A percentile compares a stretch with the other conserved stretches of the same genome.
These are phyloP conservation scores for Dothideomycetidae sp. DNA, from an alignment of 2,329 filamentous ascomycete genomes.

Conservation along the genomic window DNA sequence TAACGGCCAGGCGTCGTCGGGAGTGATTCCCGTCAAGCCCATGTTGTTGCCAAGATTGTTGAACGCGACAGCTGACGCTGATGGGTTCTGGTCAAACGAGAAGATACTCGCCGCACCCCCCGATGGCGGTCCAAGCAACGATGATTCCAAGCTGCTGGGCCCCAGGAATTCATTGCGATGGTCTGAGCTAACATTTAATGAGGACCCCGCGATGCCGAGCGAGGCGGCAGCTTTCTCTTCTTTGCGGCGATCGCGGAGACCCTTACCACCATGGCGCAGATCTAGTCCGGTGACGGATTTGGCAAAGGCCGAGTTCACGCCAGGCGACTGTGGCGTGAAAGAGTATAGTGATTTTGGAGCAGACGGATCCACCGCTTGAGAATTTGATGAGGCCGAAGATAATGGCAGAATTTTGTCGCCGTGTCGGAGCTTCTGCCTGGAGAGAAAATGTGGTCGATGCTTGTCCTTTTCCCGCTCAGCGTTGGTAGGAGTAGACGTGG, in stretches of 20 bases:
- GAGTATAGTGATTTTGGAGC: slow-evolving; percentile 66
- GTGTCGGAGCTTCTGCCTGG: slow-evolving; percentile 64
- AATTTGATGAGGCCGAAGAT: slow-evolving; percentile 64
- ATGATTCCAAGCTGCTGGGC: slow-evolving; percentile 12
- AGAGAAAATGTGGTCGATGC: slow-evolving; percentile 62
- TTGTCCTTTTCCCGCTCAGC: slow-evolving; percentile 55
- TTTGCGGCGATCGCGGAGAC: slow-evolving; percentile 58
- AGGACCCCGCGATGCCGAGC: slow-evolving; percentile 18
- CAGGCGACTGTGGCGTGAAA: slow-evolving; percentile 63
- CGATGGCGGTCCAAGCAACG: slow-evolving; percentile 17
- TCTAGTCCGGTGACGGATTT: slow-evolving; percentile 74
- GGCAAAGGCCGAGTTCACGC: slow-evolving; percentile 52
- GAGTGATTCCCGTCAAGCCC: slow-evolving; percentile 34
- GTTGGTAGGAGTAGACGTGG: slow-evolving; percentile 17
- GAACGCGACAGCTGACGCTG: slow-evolving; percentile 26
- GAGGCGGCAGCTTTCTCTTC: slow-evolving; percentile 34
- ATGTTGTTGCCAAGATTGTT: slow-evolving; percentile 32
- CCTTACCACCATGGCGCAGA: slow-evolving; percentile 61
- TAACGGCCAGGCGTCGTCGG: slow-evolving; percentile 71
- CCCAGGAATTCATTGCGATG: slow-evolving; percentile 14
- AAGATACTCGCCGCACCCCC: slow-evolving; percentile 18
- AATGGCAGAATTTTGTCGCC: slow-evolving; percentile 51
- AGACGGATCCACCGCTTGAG: slow-evolving; percentile 57
- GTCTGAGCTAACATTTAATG: slow-evolving; percentile 7
- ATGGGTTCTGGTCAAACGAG: slow-evolving; percentile 20